These are phyloP conservation scores for Podospora sp. DNA, from an alignment of 495 filamentous ascomycete species.

Conservation along the genomic window DNA sequence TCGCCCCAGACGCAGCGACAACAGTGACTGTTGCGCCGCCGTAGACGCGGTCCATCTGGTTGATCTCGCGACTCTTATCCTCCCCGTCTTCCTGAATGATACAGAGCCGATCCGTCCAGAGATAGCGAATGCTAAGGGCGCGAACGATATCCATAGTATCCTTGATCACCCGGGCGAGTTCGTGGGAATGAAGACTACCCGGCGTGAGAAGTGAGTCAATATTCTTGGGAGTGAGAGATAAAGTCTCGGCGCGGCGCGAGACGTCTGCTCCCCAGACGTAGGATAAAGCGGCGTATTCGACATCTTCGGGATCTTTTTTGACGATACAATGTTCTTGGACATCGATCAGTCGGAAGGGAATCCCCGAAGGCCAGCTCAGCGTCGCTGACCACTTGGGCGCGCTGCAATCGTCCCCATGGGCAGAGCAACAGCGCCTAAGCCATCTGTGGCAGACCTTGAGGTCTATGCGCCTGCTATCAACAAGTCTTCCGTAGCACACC, in stretches of 20 bases:
- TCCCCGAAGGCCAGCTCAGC: no score
- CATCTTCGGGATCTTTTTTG: no score
- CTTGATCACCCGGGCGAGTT: constrained; percentile 17
- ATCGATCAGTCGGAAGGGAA: no score
- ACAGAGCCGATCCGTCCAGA: constrained; percentile 41
- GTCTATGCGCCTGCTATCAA: not conserved
- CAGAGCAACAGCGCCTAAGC: not conserved
- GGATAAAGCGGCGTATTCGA: no score
- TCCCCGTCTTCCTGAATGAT: constrained; percentile 35
- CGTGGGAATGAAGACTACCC: no score
- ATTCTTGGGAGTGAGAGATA: no score
- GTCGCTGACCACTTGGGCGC: no score
- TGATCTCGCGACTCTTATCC: constrained; percentile 30
- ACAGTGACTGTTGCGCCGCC: constrained; percentile 30
- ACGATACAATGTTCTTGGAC: no score
- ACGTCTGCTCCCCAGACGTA: no score
- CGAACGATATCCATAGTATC: constrained; percentile 28
- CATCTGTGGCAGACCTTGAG: constrained; percentile 1
- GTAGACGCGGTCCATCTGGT: constrained; percentile 32
- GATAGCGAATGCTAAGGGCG: constrained; percentile 28
- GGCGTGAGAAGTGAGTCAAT: no score
- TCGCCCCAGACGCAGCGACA: not conserved
- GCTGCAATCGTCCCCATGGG: not conserved
- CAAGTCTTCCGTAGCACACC: not conserved
- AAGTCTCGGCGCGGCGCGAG: no score